Evolutionary conservation across 345 rosid genomes (phyloP).

Genomic region (Bruguiera gymnorhiza): DNA sequence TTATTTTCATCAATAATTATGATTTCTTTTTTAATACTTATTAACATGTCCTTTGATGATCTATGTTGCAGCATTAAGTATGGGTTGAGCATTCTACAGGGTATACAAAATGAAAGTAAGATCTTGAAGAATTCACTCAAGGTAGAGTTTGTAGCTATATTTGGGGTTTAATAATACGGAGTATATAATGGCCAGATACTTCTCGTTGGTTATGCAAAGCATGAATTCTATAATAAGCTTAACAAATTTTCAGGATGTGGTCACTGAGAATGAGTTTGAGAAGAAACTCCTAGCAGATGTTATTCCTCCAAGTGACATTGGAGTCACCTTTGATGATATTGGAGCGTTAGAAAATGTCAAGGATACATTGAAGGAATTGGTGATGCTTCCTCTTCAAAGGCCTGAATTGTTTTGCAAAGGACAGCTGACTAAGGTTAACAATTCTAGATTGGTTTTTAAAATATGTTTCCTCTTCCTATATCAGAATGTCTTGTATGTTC

Average conservation of each 20-base stretch:
- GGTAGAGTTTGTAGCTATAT: constrained; percentile 34
- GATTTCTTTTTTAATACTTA: neutral
- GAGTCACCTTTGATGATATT: constrained; percentile 93
- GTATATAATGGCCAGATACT: no score
- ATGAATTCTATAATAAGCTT: neutral
- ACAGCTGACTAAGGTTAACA: constrained; percentile 84
- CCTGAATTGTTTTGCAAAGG: constrained; percentile 98
- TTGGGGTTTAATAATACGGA: neutral
- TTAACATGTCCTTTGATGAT: constrained; percentile 12
- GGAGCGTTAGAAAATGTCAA: constrained; percentile 97
- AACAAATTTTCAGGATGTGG: constrained; percentile 64
- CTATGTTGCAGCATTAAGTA: constrained; percentile 54
- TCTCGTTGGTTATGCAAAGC: neutral
- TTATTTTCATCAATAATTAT: neutral
- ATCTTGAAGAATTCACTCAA: constrained; percentile 75
- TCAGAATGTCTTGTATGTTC: neutral
- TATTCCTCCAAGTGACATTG: constrained; percentile 93
- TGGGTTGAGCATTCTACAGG: constrained; percentile 69
- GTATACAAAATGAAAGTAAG: constrained; percentile 67
- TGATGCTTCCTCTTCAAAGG: constrained; percentile 99
- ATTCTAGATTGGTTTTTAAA: neutral
- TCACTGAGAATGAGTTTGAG: constrained; percentile 96
- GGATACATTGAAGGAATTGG: constrained; percentile 97
- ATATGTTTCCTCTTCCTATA: neutral
- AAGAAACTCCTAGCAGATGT: constrained; percentile 96